These are phyloP conservation scores for Parathielavia appendiculata DNA, from an alignment of 495 filamentous ascomycete genomes.

Conservation along the genomic window DNA sequence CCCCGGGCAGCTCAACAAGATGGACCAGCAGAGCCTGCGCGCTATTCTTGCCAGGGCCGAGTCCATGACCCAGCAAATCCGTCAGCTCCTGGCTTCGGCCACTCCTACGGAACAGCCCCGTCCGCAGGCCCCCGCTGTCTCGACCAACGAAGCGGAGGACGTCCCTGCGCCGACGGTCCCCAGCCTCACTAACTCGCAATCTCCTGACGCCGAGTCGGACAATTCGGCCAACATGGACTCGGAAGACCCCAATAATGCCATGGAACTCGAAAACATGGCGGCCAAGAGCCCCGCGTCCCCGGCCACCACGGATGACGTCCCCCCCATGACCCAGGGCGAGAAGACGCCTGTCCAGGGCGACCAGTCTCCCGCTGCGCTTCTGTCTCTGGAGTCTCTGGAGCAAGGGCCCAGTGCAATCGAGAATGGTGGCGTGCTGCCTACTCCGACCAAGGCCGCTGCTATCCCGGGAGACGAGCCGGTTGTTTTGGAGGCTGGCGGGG, in stretches of 20 bases:
- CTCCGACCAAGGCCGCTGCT: slow-evolving; percentile 16
- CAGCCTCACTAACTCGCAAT: slow-evolving; percentile 23
- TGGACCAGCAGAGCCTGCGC: slow-evolving; percentile 33
- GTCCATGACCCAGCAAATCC: slow-evolving; percentile 14
- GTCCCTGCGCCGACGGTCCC: slow-evolving; percentile 11
- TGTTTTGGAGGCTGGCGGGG: slow-evolving; percentile 20
- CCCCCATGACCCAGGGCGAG: slow-evolving; percentile 21
- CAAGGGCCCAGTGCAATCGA: not conserved
- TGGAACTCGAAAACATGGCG: slow-evolving; percentile 3
- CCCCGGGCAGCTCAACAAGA: slow-evolving; percentile 16
- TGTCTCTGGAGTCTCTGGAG: slow-evolving; percentile 5
- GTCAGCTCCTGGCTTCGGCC: slow-evolving; percentile 13
- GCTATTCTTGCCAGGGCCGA: slow-evolving; percentile 35
- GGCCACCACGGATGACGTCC: slow-evolving; percentile 25
- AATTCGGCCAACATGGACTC: slow-evolving; percentile 4
- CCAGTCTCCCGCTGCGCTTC: slow-evolving; percentile 13
- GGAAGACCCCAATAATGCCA: not conserved
- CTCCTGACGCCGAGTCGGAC: slow-evolving; percentile 9
- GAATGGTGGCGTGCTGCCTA: slow-evolving; percentile 12
- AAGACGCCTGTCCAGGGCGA: slow-evolving; percentile 16
- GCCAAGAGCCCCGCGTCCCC: slow-evolving; percentile 25
- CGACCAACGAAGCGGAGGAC: slow-evolving; percentile 7
- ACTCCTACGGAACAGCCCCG: slow-evolving; percentile 3
- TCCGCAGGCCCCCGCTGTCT: not conserved
- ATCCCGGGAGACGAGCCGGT: slow-evolving; percentile 5